Evolutionary conservation across 805 yeast genomes (phyloP).

Genomic region (Yarrowia keelungensis): DNA sequence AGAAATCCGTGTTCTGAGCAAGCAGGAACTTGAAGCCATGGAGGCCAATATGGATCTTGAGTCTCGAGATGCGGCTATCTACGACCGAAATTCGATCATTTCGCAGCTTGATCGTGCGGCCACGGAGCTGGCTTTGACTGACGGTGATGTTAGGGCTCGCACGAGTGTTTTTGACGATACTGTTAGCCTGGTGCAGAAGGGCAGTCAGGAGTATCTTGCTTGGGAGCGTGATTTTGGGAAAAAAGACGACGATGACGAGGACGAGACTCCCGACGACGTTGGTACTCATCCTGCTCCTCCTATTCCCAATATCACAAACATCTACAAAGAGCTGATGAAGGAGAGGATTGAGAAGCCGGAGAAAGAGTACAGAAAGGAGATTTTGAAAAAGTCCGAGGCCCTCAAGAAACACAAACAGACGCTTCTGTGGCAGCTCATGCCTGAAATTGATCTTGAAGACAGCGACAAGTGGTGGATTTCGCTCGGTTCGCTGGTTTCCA

Average conservation of each 20-base stretch:
- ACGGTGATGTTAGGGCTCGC: not conserved
- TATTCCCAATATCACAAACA: not conserved
- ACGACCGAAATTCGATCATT: conserved; percentile 6
- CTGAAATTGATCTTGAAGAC: conserved; percentile 4
- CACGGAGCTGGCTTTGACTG: conserved; percentile 3
- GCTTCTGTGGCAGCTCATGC: conserved; percentile 14
- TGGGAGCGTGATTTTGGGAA: not conserved
- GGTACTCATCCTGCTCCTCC: not conserved
- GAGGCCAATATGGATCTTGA: not conserved
- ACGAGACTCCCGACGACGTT: not conserved
- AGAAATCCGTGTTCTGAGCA: not conserved
- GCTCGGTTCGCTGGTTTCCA: not conserved
- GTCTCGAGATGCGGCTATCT: not conserved
- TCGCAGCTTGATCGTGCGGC: conserved; percentile 16
- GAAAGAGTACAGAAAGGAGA: not conserved
- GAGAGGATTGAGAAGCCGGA: not conserved
- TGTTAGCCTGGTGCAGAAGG: not conserved
- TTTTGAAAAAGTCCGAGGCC: not conserved
- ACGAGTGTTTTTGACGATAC: not conserved
- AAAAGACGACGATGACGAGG: not conserved
- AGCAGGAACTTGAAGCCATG: not conserved
- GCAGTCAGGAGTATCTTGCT: not conserved
- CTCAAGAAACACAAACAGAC: not conserved
- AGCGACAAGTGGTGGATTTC: conserved; percentile 19
- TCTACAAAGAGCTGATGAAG: not conserved